Base-by-base conservation (phyloP, 441 rosid species). In the Pelargonium fulgidum region DNA sequence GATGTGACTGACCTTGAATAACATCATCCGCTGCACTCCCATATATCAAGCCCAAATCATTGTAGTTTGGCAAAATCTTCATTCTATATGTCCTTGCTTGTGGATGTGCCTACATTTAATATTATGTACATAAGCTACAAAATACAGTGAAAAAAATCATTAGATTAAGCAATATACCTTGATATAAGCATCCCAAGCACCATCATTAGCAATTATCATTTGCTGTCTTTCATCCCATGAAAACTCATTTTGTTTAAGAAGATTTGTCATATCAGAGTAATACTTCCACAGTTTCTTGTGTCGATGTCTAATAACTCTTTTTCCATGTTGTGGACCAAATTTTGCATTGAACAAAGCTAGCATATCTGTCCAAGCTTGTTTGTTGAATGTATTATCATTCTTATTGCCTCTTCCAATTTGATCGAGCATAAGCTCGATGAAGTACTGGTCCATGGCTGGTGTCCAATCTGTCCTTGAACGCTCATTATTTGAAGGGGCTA, bases 281-380 rank as follows among this genome's bases (percentile, higher is more conserved):
- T 90, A 88, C 72, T 88, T 92, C 68, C 74, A 84, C 62, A 90
- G 67, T 81, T 92, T 88, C 76, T 85, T 90, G 82, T 82, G 82
- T 47, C 96, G 85, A 73, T 92, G 93, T 77, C 93, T 87, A 73
- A 92, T 81, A 75, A 87, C 93, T 73, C 93, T 79, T 80, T 92
- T 92, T 64, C 84, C 89, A 84, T 87, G 84, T 22, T 84, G 93
- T 79, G 84, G 76, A 69, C 87, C 80, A 69, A 86, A 87, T 73
- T 78, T 88, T 73, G 81, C 81, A 79, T 86, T 90, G 83, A 92
- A 92, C 66, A 82, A 73, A 56, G 76, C 80, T 58, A 90, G 85
- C 93, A 92, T 92, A 63, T 90, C 91, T 6, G 79, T 78, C 98
- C 96, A 90, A 41, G 93, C 95, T 76, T 90, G 95, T 73, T 88